phyloP scores from a whole-genome alignment of 2,329 filamentous ascomycete genomes.

The Xylaria sp. region DNA sequence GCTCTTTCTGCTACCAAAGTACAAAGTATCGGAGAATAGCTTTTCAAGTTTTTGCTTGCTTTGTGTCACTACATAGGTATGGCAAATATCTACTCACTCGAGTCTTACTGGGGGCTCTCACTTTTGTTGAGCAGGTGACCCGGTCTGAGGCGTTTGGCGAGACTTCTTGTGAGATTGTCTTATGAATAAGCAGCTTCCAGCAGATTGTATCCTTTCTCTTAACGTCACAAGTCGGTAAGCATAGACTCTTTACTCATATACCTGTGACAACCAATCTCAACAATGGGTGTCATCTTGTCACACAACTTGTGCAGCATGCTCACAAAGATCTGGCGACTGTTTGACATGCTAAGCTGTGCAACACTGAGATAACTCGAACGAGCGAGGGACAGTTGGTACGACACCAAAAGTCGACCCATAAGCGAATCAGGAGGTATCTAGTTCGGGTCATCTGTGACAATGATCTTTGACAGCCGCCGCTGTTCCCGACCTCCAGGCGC shows the following conservation, averaged over 20 bases:
- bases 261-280: slow-evolving; percentile 12
- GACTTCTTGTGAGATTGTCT: slow-evolving; percentile 28
- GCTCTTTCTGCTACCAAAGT: neutral
- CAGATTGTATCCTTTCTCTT: neutral
- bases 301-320: slow-evolving; percentile 25
- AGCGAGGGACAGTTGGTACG: slow-evolving; percentile 11
- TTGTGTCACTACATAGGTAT: neutral
- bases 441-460: neutral
- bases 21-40: neutral
- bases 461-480: slow-evolving; percentile 5
- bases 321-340: slow-evolving; percentile 18
- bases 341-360: slow-evolving; percentile 21
- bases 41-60: neutral
- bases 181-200: slow-evolving; percentile 14
- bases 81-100: neutral
- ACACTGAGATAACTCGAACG: slow-evolving; percentile 23
- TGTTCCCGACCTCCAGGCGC: neutral
- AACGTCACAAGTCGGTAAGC: neutral
- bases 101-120: no score
- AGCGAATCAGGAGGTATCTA: neutral
- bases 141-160: neutral
- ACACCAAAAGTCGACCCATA: neutral
- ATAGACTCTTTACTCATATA: slow-evolving; percentile 4
- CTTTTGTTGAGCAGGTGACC: neutral
- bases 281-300: slow-evolving; percentile 3